Evolutionary conservation across 2,329 filamentous ascomycete species (phyloP), one percentile per base, ranked within the genome.

Genomic region (Fusarium heterosporum): DNA sequence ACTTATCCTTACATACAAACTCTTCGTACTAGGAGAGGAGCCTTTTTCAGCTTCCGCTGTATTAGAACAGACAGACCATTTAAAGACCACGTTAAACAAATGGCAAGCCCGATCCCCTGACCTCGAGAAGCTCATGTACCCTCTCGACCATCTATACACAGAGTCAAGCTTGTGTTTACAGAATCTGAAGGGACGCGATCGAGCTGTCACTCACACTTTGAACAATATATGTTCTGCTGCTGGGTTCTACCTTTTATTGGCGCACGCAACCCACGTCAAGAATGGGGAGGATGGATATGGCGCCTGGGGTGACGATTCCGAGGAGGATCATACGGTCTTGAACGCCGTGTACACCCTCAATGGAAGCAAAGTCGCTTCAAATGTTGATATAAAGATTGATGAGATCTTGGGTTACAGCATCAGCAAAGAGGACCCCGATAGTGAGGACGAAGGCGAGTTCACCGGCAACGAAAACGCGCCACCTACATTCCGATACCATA

Each of bases 1-100:
- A 3, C 49, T 67, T n/a, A 45, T 68, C 2, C 60, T 68, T n/a
- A 54, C 53, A n/a, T 67, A 61, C 49, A 63, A 64, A 17, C 12
- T 64, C 10, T 67, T 61, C 13, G 45, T 29, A 7, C 2, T 7
- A 4, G 19, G 12, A 17, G 6, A 22, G 22, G 13, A 26, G 6
- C 10, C 13, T 12, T 6, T 54, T 11, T 56, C 58, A 19, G 50
- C 58, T 12, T 45, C 47, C 10, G 17, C 36, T 7, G 6, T 55
- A 25, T 28, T 17, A 10, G 39, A 46, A 4, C 39, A 64, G 11
- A 50, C n/a, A 5, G 14, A 55, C 8, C 22, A 22, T 12, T 45
- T 66, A 9, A 56, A 56, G 14, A 17, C 22, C 2, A 38, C 49
- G 36, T 13, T 66, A 19, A 4, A 4, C 16, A 47, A 16, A 14